Evolutionary conservation across 192 early-diverging fungal species (phyloP).

Genomic region (Chytriomyces sp.): DNA sequence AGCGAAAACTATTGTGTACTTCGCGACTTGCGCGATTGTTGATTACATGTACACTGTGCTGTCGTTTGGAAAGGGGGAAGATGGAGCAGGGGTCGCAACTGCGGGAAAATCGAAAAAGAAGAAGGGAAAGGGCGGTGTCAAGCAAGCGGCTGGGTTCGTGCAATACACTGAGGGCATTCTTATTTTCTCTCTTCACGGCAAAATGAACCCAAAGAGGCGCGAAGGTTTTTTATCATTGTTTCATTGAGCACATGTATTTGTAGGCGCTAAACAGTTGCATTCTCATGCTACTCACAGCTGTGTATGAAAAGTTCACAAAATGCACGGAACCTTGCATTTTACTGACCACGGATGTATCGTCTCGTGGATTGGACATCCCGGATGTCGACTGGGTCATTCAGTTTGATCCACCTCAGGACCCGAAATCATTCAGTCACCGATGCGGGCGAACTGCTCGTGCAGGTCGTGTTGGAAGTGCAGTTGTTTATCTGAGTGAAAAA

Average conservation of each 20-base stretch:
- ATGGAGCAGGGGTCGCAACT: neutral
- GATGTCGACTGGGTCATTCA: constrained; percentile 95
- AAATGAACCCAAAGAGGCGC: constrained; percentile 89
- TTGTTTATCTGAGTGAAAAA: constrained; percentile 76
- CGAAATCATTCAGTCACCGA: constrained; percentile 93
- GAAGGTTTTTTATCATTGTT: constrained; percentile 38
- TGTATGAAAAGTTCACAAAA: constrained; percentile 75
- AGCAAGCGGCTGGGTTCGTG: neutral
- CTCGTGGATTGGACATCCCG: constrained; percentile 93
- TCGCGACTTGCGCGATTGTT: constrained; percentile 93
- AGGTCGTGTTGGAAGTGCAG: constrained; percentile 82
- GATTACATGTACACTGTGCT: constrained; percentile 81
- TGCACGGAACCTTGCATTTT: constrained; percentile 76
- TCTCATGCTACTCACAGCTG: constrained; percentile 45
- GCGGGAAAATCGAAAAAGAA: neutral
- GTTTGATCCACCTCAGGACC: constrained; percentile 94
- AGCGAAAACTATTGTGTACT: constrained; percentile 91
- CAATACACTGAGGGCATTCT: constrained; percentile 54
- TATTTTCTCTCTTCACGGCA: constrained; percentile 85
- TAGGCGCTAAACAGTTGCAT: constrained; percentile 6
- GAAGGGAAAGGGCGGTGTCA: neutral
- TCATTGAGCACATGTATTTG: neutral
- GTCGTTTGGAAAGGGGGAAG: neutral
- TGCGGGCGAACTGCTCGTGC: constrained; percentile 92
- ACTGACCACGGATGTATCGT: constrained; percentile 94